phyloP scores from a whole-genome alignment of 2,329 filamentous ascomycete species.

The Epichloe hybrida region DNA sequence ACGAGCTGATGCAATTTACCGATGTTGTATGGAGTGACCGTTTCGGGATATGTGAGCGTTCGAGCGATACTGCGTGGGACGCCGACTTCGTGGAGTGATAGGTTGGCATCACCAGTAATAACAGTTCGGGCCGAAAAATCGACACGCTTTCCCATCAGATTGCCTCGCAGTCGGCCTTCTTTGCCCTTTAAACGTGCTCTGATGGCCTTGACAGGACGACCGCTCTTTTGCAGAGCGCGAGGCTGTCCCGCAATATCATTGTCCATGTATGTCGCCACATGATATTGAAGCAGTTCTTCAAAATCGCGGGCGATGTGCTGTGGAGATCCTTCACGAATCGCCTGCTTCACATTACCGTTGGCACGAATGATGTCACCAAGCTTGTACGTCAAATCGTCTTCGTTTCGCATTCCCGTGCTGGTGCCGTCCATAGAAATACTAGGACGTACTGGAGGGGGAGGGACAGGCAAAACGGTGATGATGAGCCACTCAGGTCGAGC shows the following conservation, averaged over 20 bases:
- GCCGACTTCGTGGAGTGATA: constrained; percentile 93
- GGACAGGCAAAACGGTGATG: constrained; percentile 90
- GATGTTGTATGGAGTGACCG: constrained; percentile 96
- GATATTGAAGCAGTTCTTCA: constrained; percentile 84
- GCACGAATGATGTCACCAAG: constrained; percentile 95
- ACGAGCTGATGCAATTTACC: constrained; percentile 80
- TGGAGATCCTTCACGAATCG: constrained; percentile 81
- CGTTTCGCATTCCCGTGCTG: constrained; percentile 79
- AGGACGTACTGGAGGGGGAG: constrained; percentile 86
- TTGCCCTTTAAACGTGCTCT: too few species aligned
- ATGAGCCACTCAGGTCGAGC: constrained; percentile 98
- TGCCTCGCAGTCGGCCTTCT: too few species aligned
- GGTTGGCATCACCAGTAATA: constrained; percentile 95
- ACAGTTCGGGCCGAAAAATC: constrained; percentile 97
- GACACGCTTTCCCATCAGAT: too few species aligned
- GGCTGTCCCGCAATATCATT: constrained; percentile 96
- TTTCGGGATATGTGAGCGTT: constrained; percentile 91
- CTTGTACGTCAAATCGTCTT: constrained; percentile 99
- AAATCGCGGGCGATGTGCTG: constrained; percentile 87
- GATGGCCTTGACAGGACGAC: constrained; percentile 91
- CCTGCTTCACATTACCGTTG: constrained; percentile 86
- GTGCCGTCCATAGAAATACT: constrained; percentile 97
- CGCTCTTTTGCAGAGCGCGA: constrained; percentile 91
- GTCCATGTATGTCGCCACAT: constrained; percentile 99
- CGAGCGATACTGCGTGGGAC: constrained; percentile 87